Evolutionary conservation across 2,329 filamentous ascomycete species (phyloP), one percentile per base, ranked within the genome.

Genomic region (Beauveria medogensis): DNA sequence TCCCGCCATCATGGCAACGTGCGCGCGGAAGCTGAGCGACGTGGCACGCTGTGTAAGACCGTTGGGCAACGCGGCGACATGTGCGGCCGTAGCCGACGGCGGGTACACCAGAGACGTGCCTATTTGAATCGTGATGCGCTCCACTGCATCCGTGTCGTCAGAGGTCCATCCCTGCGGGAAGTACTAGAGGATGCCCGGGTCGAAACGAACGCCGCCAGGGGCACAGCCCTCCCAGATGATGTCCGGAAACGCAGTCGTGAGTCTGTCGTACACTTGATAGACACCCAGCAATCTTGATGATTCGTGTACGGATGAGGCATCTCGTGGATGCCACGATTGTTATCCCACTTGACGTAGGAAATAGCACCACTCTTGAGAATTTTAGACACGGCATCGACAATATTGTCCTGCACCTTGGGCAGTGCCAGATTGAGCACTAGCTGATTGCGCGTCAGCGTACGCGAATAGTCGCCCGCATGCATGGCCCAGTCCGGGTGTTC

Each of bases 1-100:
- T 2, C 85, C 85, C 60, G 85, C 85, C 85, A 87, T 87, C 75
- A 87, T 83, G 6, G 85, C 85, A 0, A 88, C 85, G 60, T 87
- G 84, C 0, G 81, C 83, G 40, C 85, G 82, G 73, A 88, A 87
- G 1, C 71, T 69, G 14, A 88, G 76, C 0, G 84, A 79, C 1
- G 80, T 80, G 1, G 77, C 81, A 22, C 85, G 82, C 0, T 75
- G 70, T 0, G 83, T 85, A 40, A 82, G 71, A 0, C 80, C 77
- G 64, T 87, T 88, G 1, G 85, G 85, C 0, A 85, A 78, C 0
- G 79, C 79, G 9, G 82, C 85, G 40, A 88, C 74, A 68, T 88
- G 85, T n/a, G 84, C 85, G 1, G 82, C 84, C 84, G 88, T 87
- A 0, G 83, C 74, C 0, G 82, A 84, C 0, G 82, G 77, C 0